Conservation (phyloP, 768 basidiomycete species). For the Psilocybe subaeruginosa region DNA sequence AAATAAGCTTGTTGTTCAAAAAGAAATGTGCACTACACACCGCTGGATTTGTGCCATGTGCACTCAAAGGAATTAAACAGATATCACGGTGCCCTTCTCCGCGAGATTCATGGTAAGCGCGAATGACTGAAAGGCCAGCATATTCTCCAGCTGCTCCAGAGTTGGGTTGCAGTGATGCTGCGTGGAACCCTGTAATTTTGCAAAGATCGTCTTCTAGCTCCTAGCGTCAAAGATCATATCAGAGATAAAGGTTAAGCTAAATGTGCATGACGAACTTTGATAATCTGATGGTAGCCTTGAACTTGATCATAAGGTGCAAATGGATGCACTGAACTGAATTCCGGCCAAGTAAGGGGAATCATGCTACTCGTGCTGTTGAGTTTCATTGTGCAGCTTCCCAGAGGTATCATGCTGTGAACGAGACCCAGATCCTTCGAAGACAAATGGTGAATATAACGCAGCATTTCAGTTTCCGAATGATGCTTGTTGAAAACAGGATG, state of each 20-base stretch:
- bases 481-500: constrained; percentile 96
- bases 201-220: constrained; percentile 92
- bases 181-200: constrained; percentile 94
- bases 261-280: constrained; percentile 53
- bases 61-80: constrained; percentile 93
- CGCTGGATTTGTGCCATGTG: constrained; percentile 98
- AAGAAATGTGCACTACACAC: constrained; percentile 46
- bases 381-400: constrained; percentile 98
- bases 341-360: constrained; percentile 95
- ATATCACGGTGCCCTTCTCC: constrained; percentile 86
- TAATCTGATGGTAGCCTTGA: constrained; percentile 80
- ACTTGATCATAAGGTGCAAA: constrained; percentile 92
- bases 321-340: constrained; percentile 89
- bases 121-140: constrained; percentile 91
- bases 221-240: constrained; percentile 35
- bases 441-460: constrained; percentile 93
- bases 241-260: neutral
- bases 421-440: constrained; percentile 95
- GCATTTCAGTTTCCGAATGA: constrained; percentile 98
- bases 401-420: constrained; percentile 94
- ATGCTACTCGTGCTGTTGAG: constrained; percentile 98
- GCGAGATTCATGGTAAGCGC: constrained; percentile 90
- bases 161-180: constrained; percentile 97
- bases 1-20: neutral
- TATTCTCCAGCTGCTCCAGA: constrained; percentile 99